Evolutionary conservation across 768 basidiomycete genomes (phyloP).

Genomic region (Strobilomyces dryophilus): DNA sequence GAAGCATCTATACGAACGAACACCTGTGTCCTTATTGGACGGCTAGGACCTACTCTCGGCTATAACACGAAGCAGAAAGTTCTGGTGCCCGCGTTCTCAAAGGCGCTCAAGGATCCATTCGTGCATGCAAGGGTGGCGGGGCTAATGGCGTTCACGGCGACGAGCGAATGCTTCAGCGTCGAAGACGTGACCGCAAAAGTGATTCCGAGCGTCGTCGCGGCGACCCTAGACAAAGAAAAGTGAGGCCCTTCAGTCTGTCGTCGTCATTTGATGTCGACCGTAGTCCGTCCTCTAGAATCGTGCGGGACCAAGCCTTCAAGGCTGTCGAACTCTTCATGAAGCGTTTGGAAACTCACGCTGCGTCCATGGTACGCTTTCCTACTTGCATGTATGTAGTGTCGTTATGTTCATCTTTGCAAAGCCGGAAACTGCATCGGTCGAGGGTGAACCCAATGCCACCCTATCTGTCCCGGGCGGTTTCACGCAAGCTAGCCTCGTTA

Average conservation of each 20-base stretch:
- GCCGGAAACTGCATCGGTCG: slow-evolving; percentile 52
- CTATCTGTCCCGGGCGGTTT: slow-evolving; percentile 29
- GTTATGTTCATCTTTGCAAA: slow-evolving; percentile 20
- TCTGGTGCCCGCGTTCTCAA: slow-evolving; percentile 91
- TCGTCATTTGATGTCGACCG: background rate
- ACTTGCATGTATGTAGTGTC: background rate
- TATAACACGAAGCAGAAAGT: slow-evolving; percentile 93
- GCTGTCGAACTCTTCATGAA: slow-evolving; percentile 86
- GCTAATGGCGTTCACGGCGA: slow-evolving; percentile 94
- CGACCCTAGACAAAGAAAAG: slow-evolving; percentile 92
- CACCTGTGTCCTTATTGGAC: slow-evolving; percentile 92
- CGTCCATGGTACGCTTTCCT: slow-evolving; percentile 63
- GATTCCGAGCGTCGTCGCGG: slow-evolving; percentile 76
- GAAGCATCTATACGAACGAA: slow-evolving; percentile 97
- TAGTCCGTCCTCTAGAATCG: slow-evolving; percentile 49
- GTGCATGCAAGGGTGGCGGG: slow-evolving; percentile 93
- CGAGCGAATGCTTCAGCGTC: slow-evolving; percentile 80
- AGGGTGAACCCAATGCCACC: slow-evolving; percentile 32
- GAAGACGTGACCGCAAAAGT: slow-evolving; percentile 90
- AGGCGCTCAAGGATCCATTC: slow-evolving; percentile 86
- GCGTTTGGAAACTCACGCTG: slow-evolving; percentile 73
- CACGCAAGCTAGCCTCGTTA: slow-evolving; percentile 50
- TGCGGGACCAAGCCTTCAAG: slow-evolving; percentile 95
- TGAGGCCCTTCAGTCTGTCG: slow-evolving; percentile 31
- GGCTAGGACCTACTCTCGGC: slow-evolving; percentile 80